These are phyloP conservation scores for Parascedosporium putredinis DNA, from an alignment of 2,329 filamentous ascomycete genomes.

Conservation along the genomic window DNA sequence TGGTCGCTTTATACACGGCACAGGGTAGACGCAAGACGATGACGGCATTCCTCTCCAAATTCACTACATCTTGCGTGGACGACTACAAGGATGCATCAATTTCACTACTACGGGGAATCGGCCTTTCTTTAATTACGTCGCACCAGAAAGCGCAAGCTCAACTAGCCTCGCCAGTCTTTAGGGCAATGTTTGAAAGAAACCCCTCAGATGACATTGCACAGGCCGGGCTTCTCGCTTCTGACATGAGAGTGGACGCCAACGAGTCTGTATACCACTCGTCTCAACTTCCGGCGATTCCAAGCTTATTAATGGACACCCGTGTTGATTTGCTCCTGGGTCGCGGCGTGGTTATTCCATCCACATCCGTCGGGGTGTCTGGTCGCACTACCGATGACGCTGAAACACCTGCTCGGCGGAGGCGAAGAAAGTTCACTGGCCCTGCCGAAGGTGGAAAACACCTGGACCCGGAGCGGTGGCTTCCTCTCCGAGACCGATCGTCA, in stretches of 20 bases:
- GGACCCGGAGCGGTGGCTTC: conserved; percentile 89
- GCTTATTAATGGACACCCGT: conserved; percentile 51
- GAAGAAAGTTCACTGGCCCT: conserved; percentile 58
- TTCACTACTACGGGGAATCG: conserved; percentile 71
- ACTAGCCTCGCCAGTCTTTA: conserved; percentile 70
- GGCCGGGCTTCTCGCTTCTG: conserved; percentile 78
- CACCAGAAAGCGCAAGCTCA: conserved; percentile 56
- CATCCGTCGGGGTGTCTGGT: conserved; percentile 20
- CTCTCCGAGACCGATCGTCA: conserved; percentile 75
- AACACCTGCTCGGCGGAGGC: conserved; percentile 40
- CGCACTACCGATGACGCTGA: conserved; percentile 25
- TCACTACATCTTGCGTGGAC: conserved; percentile 69
- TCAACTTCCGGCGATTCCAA: conserved; percentile 50
- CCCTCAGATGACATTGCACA: conserved; percentile 58
- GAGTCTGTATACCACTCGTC: conserved; percentile 44
- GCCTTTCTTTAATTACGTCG: conserved; percentile 71
- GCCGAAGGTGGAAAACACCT: conserved; percentile 68
- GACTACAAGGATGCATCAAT: conserved; percentile 36
- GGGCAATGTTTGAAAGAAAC: conserved; percentile 55
- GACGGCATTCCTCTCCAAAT: conserved; percentile 64
- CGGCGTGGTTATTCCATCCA: conserved; percentile 44
- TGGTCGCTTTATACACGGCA: conserved; percentile 67
- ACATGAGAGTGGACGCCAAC: conserved; percentile 50
- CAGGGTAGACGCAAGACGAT: conserved; percentile 65
- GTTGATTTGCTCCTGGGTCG: conserved; percentile 51